These are phyloP conservation scores for Prunus davidiana DNA, from an alignment of 306 rosid genomes.

Conservation along the genomic window DNA sequence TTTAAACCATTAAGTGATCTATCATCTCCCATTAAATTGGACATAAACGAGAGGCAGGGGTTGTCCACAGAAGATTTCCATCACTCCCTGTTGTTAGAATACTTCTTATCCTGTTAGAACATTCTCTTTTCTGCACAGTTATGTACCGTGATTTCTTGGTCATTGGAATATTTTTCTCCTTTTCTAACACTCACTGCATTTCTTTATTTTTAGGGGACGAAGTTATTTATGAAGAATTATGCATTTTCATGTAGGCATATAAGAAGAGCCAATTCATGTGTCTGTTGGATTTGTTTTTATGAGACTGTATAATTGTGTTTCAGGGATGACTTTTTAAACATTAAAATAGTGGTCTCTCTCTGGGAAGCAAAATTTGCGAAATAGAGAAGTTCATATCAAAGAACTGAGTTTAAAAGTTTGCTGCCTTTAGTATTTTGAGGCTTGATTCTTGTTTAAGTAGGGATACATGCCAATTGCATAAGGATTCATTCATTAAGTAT, in stretches of 20 bases:
- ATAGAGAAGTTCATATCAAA: background rate
- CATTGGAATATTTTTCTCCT: background rate
- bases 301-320: background rate
- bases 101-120: background rate
- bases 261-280: background rate
- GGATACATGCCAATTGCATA: no score
- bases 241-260: background rate
- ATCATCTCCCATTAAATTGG: background rate
- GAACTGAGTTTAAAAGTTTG: background rate
- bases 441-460: background rate
- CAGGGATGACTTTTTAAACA: background rate
- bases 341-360: background rate
- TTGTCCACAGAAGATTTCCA: background rate
- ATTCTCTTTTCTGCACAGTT: background rate
- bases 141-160: background rate
- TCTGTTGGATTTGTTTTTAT: background rate
- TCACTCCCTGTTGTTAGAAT: background rate
- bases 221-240: background rate
- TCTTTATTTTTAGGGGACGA: background rate
- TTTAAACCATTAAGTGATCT: background rate
- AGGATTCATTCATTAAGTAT: background rate
- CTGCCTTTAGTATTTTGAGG: background rate
- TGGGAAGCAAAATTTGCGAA: background rate
- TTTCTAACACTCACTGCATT: background rate
- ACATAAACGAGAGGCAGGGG: background rate